Evolutionary conservation across 495 filamentous ascomycete species (phyloP), one percentile per base, ranked within the genome.

Genomic region (Pyrenopolyporus hunteri): DNA sequence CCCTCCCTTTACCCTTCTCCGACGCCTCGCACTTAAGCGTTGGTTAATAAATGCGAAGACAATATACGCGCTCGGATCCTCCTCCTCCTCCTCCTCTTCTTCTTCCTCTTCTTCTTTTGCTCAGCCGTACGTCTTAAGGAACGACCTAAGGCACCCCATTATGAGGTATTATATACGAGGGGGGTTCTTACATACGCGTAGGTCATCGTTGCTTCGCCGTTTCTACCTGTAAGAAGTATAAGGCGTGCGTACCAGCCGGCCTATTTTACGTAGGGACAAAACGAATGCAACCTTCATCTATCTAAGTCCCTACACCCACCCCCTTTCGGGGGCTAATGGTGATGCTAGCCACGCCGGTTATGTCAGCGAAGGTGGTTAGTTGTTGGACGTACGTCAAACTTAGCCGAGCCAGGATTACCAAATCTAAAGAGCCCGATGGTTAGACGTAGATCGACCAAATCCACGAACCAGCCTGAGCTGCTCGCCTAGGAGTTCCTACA

Each of bases 101-200:
- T n/a, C n/a, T n/a, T n/a, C n/a, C n/a, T n/a, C n/a, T 32, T 44
- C 29, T 29, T 46, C 13, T 46, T 57, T 20, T 25, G 7, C 39
- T 45, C 13, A 59, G 43, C 56, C 48, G 23, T 26, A 25, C 45
- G 42, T 52, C 50, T 60, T 65, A 51, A 55, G 16, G 57, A 19
- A 25, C 35, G 6, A 51, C 11, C 36, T 57, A 60, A 59, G 44
- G 51, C 46, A 43, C 46, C 39, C n/a, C 17, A 36, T 22, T 32
- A 36, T 55, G 28, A 60, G 20, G 23, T 39, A 36, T 51, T 47
- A 56, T 14, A 20, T 57, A 40, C 17, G 50, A 17, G 22, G 55
- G 59, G 55, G 50, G 62, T 42, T 42, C 48, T 22, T 37, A 28
- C 20, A 23, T 14, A 51, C 33, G 14, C 5, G 39, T 59, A 43